Percentiles rank a stretch among this genome's conserved stretches.
Evolutionary conservation across 257 asterid species (phyloP).

Genomic region (Echites panduratus): DNA sequence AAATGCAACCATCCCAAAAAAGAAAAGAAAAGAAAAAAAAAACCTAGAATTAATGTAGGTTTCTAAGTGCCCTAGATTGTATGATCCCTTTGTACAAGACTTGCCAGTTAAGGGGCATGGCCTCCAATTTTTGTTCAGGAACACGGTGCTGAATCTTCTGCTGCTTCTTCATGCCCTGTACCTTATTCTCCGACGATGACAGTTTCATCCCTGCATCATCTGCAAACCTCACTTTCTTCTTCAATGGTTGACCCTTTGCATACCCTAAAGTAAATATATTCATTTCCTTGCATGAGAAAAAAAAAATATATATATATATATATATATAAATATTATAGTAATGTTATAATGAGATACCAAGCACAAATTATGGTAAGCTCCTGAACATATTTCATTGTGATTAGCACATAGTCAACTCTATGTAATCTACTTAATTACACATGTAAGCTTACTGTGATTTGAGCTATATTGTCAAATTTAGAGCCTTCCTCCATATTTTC

Average conservation of each 20-base stretch:
- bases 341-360: no score
- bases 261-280: slow-evolving; percentile 11
- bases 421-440: no score
- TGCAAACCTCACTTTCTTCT: slow-evolving; percentile 53
- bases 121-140: slow-evolving; percentile 37
- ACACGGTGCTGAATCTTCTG: slow-evolving; percentile 2
- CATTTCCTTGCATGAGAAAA: neutral
- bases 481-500: no score
- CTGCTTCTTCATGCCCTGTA: neutral
- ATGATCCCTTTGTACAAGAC: slow-evolving; percentile 67
- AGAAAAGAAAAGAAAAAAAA: no score
- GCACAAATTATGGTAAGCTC: no score
- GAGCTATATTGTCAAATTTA: no score
- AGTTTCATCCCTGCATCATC: slow-evolving; percentile 20
- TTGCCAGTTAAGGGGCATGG: slow-evolving; percentile 72
- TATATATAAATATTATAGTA: no score
- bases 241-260: slow-evolving; percentile 16
- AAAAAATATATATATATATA: no score
- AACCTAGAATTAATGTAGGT: slow-evolving; percentile 5
- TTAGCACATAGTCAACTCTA: no score
- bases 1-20: neutral
- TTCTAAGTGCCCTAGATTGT: slow-evolving; percentile 36
- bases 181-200: neutral
- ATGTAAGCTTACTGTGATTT: no score
- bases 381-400: no score